Base-by-base conservation (phyloP, 139 green algal genomes). In the Monoraphidium neglectum region DNA sequence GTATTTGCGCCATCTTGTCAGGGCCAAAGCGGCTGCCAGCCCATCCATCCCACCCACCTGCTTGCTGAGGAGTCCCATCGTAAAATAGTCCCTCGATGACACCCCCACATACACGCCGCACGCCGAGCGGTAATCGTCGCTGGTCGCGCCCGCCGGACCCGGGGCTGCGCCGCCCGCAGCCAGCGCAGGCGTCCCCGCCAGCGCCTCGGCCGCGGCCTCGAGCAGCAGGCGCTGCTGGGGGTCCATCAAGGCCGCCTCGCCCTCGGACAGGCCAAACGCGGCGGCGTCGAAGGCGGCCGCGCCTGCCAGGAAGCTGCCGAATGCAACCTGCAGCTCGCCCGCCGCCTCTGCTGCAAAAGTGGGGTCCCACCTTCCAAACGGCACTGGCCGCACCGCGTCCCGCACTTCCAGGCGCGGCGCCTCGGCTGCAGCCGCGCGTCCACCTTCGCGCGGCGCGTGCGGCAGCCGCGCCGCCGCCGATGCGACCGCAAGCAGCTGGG, bases 221-320 rank as follows among this genome's bases (percentile, higher is more conserved):
- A 97, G 74, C 61, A 97, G 83, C 82, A 97, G 74, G 21, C 93
- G 81, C 82, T 98, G 93, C 80, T 98, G 93, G 0, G 92, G 91
- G 76, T 97, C 93, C 81, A 96, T 87, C 2, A 89, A 74, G 2
- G 61, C 59, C 18, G 90, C 90, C 66, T 97, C 93, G 13, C 65
- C 46, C 2, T 72, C 69, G 23, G 68, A 53, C 1, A 95, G 49
- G 24, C 78, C 74, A 74, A 97, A 96, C 1, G 86, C 84, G 3
- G 75, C 75, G 2, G 86, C 77, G 75, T 97, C 93, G 81, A 97
- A 97, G 35, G 68, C 40, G 15, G 80, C 68, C 8, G 88, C 78
- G 43, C 72, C 69, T 6, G 46, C 40, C 28, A 75, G 26, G 74
- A 85, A 92, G 38, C 59, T 72, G 30, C 85, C 87, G 74, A 87